Conservation (phyloP, 768 basidiomycete genomes). For the Lactarius deliciosus region DNA sequence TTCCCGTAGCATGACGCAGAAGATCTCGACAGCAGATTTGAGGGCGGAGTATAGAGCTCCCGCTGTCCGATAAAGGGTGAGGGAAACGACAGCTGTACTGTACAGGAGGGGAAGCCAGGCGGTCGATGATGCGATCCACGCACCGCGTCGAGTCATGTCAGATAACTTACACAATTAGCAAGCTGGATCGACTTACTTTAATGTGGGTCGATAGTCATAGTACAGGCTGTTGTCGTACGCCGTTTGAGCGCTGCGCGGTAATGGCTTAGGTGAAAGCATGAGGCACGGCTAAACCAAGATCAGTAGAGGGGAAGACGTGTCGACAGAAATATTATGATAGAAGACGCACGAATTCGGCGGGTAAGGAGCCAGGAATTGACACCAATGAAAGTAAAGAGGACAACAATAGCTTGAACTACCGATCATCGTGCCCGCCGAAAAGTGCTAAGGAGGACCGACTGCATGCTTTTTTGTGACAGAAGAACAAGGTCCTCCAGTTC, state of each 20-base stretch:
- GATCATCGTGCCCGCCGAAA: not conserved
- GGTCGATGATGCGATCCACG: conserved; percentile 37
- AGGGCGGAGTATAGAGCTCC: not conserved
- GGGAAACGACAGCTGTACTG: conserved; percentile 39
- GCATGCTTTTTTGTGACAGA: too few species aligned
- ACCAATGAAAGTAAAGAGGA: conserved; percentile 45
- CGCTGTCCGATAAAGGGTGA: conserved; percentile 38
- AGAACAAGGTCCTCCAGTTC: too few species aligned
- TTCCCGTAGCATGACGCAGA: conserved; percentile 19
- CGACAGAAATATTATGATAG: too few species aligned
- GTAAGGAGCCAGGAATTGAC: conserved; percentile 56
- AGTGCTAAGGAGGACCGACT: too few species aligned
- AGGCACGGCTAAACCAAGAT: conserved; percentile 3
- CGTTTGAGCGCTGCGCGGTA: not conserved
- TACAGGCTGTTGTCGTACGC: conserved; percentile 37
- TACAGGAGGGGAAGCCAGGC: conserved; percentile 45
- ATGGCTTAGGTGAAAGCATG: conserved; percentile 15
- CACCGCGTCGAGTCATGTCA: conserved; percentile 22
- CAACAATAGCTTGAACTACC: conserved; percentile 34
- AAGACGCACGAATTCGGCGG: conserved; percentile 47
- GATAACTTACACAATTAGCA: not conserved
- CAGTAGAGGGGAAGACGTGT: not conserved
- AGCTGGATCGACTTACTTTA: conserved; percentile 29
- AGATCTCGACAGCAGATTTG: not conserved
- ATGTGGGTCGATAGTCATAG: conserved; percentile 39